A percentile compares a stretch with the other conserved stretches of the same genome.
Conservation (phyloP, 495 filamentous ascomycete genomes). For the Hypoxylon lienhwacheense region DNA sequence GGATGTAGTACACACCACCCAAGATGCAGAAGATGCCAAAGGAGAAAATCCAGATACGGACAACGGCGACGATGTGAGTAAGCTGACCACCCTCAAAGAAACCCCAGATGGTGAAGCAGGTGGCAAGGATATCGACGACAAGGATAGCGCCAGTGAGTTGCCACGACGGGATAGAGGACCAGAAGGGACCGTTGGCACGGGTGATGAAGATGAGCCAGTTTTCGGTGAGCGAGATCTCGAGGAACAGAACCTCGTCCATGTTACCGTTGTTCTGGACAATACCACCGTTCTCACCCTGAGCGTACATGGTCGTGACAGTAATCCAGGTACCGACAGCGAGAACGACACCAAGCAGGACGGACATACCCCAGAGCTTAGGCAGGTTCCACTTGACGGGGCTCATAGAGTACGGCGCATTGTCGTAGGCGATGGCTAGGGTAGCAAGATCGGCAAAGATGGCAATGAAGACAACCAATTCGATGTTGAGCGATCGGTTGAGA, state of each 20-base stretch:
- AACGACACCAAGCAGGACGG: slow-evolving; percentile 76
- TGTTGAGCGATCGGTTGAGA: slow-evolving; percentile 77
- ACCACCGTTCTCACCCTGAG: slow-evolving; percentile 66
- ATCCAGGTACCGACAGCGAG: slow-evolving; percentile 85
- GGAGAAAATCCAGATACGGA: slow-evolving; percentile 88
- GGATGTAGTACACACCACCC: slow-evolving; percentile 68
- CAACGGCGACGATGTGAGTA: slow-evolving; percentile 74
- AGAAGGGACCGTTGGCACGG: slow-evolving; percentile 83
- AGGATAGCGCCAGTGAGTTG: slow-evolving; percentile 76
- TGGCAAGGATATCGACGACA: slow-evolving; percentile 78
- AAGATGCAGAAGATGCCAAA: slow-evolving; percentile 79
- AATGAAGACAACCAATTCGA: slow-evolving; percentile 87
- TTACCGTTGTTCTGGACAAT: slow-evolving; percentile 86
- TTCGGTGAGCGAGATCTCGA: slow-evolving; percentile 87
- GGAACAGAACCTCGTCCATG: slow-evolving; percentile 80
- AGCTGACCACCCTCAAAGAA: slow-evolving; percentile 64
- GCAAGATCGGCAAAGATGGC: slow-evolving; percentile 95
- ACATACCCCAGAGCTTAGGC: slow-evolving; percentile 90
- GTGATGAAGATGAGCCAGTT: slow-evolving; percentile 98
- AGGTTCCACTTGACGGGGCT: slow-evolving; percentile 92
- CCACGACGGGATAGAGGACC: slow-evolving; percentile 81
- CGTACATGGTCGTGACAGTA: slow-evolving; percentile 74
- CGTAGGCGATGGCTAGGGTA: slow-evolving; percentile 90
- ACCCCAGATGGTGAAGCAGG: slow-evolving; percentile 80
- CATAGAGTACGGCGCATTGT: slow-evolving; percentile 85